Base-by-base conservation (phyloP, 2,329 filamentous ascomycete genomes). In the Xylaria sp. region DNA sequence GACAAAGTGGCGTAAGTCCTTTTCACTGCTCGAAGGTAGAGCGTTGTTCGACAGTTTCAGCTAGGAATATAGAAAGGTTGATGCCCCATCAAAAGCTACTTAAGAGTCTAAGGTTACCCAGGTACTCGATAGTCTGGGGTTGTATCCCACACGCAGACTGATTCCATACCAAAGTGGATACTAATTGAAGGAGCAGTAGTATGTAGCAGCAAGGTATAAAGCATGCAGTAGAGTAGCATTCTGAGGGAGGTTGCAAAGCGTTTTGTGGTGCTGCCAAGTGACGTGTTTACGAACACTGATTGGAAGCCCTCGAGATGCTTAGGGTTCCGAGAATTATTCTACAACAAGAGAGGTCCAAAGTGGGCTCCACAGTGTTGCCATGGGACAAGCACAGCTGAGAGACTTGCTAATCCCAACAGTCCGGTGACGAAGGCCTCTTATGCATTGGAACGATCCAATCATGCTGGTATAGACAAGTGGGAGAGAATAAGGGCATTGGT, bases 401-500 rank as follows among this genome's bases (percentile, higher is more conserved):
- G 49, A 17, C 31, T 59, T 53, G 17, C 33, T 53, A 42, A 60
- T 63, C 50, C 54, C 54, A 63, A 51, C 27, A 54, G 36, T 38
- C 39, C n/a, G 42, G 51, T 49, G 56, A 60, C 58, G 53, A 67
- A 33, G 33, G 25, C 22, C 33, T 27, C 45, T 7, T 39, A 25
- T 63, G 54, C 62, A 58, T 60, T 42, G 15, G 27, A 56, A 42
- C 27, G 17, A 64, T 53, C 55, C 17, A 63, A 53, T 47, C 29
- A 54, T 20, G 54, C 20, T 9, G 10, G n/a, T 11, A 44, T n/a
- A 31, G 22, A 44, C 29, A 49, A 54, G 31, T 36, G 47, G 36
- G 13, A 59, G 50, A 13, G 25, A 50, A 22, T 5, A 15, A 27
- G 20, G 47, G 29, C n/a, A 44, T 7, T 45, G 25, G 44, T 25